Evolutionary conservation across 2,329 filamentous ascomycete species (phyloP).

Genomic region (Aureobasidium mangrovei): DNA sequence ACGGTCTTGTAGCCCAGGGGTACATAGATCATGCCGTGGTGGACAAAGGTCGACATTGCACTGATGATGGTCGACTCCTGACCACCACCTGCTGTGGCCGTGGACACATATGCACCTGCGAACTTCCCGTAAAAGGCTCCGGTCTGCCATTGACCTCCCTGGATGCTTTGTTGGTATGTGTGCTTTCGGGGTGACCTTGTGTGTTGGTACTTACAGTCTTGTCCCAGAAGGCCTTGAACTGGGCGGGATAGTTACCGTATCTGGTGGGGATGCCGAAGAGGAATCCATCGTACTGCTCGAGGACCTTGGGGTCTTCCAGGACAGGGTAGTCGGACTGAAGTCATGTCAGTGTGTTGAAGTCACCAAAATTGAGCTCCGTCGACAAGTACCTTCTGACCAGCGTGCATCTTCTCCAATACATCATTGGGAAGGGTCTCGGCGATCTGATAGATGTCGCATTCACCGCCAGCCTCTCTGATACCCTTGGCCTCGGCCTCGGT

Average conservation of each 20-base stretch:
- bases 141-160: constrained; percentile 63
- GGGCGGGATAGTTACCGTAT: constrained; percentile 88
- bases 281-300: constrained; percentile 66
- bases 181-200: not conserved
- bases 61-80: constrained; percentile 82
- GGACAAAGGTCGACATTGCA: constrained; percentile 73
- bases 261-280: constrained; percentile 91
- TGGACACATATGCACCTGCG: constrained; percentile 83
- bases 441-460: constrained; percentile 77
- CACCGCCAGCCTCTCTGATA: constrained; percentile 77
- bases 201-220: constrained; percentile 46
- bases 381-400: constrained; percentile 61
- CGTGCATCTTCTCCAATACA: constrained; percentile 83
- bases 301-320: constrained; percentile 3
- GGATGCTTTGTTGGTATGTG: not conserved
- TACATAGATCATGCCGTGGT: constrained; percentile 96
- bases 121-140: constrained; percentile 70
- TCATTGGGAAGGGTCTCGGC: constrained; percentile 79
- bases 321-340: constrained; percentile 2
- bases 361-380: constrained; percentile 45
- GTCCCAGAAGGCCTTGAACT: constrained; percentile 95
- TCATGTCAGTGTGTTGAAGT: not conserved
- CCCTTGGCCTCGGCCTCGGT: constrained; percentile 87
- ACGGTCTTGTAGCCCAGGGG: constrained; percentile 82
- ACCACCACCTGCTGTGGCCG: constrained; percentile 75